Percentiles rank a stretch among this genome's conserved stretches.
phyloP scores from a whole-genome alignment of 768 basidiomycete species.

The Pleurotus tuber-regium region DNA sequence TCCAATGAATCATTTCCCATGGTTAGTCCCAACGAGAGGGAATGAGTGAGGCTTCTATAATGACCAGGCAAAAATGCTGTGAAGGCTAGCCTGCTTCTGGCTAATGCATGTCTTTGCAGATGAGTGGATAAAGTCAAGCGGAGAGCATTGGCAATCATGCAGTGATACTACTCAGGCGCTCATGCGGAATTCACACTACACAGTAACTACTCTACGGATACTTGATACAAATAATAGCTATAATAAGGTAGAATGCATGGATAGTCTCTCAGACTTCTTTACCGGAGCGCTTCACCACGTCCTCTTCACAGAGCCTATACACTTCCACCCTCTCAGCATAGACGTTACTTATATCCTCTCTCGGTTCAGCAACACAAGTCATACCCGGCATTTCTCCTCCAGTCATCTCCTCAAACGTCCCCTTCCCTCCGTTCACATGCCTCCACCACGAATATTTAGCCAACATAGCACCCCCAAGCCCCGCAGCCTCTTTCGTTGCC shows the following conservation, averaged over 20 bases:
- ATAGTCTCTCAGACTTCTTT: not conserved
- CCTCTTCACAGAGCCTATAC: slow-evolving; percentile 58
- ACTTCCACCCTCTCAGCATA: slow-evolving; percentile 52
- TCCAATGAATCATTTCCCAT: too few relatives aligned
- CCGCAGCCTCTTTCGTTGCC: slow-evolving; percentile 65
- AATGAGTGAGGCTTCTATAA: too few relatives aligned
- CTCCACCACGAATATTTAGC: slow-evolving; percentile 75
- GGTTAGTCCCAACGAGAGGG: too few relatives aligned
- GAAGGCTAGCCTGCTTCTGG: too few relatives aligned
- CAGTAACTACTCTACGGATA: too few relatives aligned
- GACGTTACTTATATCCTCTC: slow-evolving; percentile 37
- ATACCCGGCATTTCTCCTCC: slow-evolving; percentile 48
- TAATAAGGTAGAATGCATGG: not conserved
- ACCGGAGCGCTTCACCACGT: slow-evolving; percentile 30
- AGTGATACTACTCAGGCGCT: too few relatives aligned
- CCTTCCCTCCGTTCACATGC: slow-evolving; percentile 33
- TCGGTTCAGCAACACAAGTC: slow-evolving; percentile 61
- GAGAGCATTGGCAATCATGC: too few relatives aligned
- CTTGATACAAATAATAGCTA: too few relatives aligned
- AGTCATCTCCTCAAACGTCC: slow-evolving; percentile 63
- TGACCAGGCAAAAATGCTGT: too few relatives aligned
- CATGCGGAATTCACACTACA: too few relatives aligned
- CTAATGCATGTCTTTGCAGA: too few relatives aligned
- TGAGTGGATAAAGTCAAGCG: too few relatives aligned
- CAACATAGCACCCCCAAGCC: slow-evolving; percentile 67